Conservation (phyloP, 1,139 yeast genomes). For the Candida tetrigidarum region DNA sequence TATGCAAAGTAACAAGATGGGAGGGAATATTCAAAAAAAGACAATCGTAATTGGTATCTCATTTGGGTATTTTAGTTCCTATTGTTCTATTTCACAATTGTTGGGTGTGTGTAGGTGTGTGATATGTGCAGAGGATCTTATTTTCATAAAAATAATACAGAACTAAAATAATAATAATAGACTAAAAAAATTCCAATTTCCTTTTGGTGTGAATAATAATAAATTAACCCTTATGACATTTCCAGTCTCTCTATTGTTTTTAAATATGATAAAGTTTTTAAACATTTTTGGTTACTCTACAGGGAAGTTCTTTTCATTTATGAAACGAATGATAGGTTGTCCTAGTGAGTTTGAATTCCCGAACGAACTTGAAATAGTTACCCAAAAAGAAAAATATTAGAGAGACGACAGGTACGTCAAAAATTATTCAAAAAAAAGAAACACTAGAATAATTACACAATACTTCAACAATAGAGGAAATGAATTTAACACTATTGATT, state of each 20-base stretch:
- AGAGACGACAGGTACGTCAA: background rate
- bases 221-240: too few relatives aligned
- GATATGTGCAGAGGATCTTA: too few relatives aligned
- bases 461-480: background rate
- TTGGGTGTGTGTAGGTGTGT: too few relatives aligned
- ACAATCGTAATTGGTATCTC: too few relatives aligned
- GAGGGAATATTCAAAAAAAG: too few relatives aligned
- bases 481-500: background rate
- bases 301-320: background rate
- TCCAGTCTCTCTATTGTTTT: background rate
- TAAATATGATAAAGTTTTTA: background rate
- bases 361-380: background rate
- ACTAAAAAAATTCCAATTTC: too few relatives aligned
- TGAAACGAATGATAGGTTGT: too few relatives aligned
- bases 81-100: too few relatives aligned
- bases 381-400: background rate
- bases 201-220: too few relatives aligned
- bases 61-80: too few relatives aligned
- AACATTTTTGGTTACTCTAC: background rate
- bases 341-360: constrained; percentile 1
- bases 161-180: background rate
- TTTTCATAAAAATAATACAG: too few relatives aligned
- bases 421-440: background rate
- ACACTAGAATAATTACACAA: background rate
- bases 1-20: too few relatives aligned